Evolutionary conservation across 2,329 filamentous ascomycete genomes (phyloP), one percentile per base, ranked within the genome.

Genomic region (Stachybotrys elegans): DNA sequence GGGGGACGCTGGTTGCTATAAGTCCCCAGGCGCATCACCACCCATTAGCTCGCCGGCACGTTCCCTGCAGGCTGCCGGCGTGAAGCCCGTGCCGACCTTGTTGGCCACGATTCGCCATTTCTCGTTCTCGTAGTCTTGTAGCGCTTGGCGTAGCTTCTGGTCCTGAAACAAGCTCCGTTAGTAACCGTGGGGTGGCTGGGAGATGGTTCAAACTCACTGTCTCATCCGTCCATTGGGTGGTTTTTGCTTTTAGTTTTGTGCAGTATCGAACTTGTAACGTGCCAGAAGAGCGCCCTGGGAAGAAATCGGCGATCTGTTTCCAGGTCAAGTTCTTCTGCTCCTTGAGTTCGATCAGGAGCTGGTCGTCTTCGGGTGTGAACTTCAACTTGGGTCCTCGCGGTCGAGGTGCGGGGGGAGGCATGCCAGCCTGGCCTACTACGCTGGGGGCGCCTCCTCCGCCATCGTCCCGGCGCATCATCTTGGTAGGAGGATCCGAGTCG

Each of bases 261-360:
- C 91, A 96, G 63, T 96, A 96, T 27, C 91, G 84, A 43, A 96
- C 91, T 65, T 96, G 91, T 48, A 96, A 69, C 22, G 91, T 95
- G 16, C 91, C 91, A 37, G 88, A 94, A 46, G 88, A 93, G 46
- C 91, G 77, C 2, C 90, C 91, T 1, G 91, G 91, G 56, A 96
- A 96, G 68, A 95, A 95, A 60, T 95, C 91, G 45, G 90, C 88
- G 58, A 96, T 96, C 72, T 96, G 91, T 68, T 95, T 95, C 91
- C 91, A 96, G 5, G 91, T 95, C 60, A 96, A 73, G 59, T 88
- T 91, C 66, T 93, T 94, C 59, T 93, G 91, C 67, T 96, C 91
- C 65, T 96, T 96, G 49, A 96, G 72, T 59, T 95, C 88, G 45
- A 95, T 84, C 43, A 96, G 74, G 39, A 95, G 71, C 53, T 87